Evolutionary conservation across 108 stramenopile species (phyloP), one percentile per base, ranked within the genome.

Genomic region (Skeletonema marinoi): DNA sequence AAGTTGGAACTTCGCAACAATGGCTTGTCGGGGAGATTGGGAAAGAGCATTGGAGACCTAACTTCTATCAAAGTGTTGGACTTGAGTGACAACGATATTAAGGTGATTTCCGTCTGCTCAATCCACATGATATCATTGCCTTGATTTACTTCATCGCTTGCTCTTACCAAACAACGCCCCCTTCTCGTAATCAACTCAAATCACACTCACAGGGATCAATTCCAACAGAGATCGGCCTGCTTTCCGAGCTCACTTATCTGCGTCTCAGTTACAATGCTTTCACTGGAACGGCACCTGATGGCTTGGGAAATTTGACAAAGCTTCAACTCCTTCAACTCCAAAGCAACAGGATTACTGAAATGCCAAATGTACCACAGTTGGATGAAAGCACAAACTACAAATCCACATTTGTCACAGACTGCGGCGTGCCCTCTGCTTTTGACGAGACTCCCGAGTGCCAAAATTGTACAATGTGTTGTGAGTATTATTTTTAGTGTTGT

Each of bases 181-280:
- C 32, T 31, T 11, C 16, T 62, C 16, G 16, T 36, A n/a, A 32
- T 30, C 63, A 25, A 64, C 41, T 64, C 7, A 17, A n/a, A n/a
- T n/a, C n/a, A n/a, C n/a, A 6, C 60, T 65, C 38, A 67, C 54
- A 78, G 70, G 92, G 92, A 25, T 39, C 84, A 4, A 39, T 94
- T 31, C 93, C 93, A 29, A 9, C 48, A 1, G 73, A 78, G 17
- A 83, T 94, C 62, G 87, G 82, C 2, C 33, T 68, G 1, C 54
- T 91, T 9, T 61, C 73, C 10, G 61, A 78, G 19, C 86, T 93
- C 33, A 60, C 73, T 19, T 69, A 71, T 7, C 56, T 93, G 11
- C 64, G 66, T 11, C 65, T 94, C 10, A 73, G 75, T 50, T 75
- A 89, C 48, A 93, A 87, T 56, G 80, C 72, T 3, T 81, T 92